A percentile compares a stretch with the other conserved stretches of the same genome.
These are phyloP conservation scores for Leccinum arenicola DNA, from an alignment of 768 basidiomycete genomes.

Conservation along the genomic window DNA sequence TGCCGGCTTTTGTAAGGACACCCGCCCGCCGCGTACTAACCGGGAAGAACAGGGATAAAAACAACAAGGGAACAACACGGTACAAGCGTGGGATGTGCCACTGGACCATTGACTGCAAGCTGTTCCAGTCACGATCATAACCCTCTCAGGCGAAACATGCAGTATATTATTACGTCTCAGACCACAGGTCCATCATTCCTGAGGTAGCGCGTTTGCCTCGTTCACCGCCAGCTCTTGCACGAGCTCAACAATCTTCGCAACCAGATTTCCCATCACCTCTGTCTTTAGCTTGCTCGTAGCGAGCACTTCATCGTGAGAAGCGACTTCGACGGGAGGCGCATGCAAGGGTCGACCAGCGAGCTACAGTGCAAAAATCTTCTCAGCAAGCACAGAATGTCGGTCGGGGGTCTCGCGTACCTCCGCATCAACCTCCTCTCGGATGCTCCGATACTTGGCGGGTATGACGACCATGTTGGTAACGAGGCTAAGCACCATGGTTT, in stretches of 20 bases:
- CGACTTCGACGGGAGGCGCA: constrained; percentile 41
- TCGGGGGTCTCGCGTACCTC: constrained; percentile 48
- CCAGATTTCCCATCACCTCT: constrained; percentile 67
- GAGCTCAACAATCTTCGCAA: constrained; percentile 58
- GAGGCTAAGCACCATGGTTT: constrained; percentile 76
- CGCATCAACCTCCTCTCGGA: constrained; percentile 71
- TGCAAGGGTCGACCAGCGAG: constrained; percentile 55
- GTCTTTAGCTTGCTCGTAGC: constrained; percentile 62
- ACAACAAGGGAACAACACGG: constrained; percentile 15
- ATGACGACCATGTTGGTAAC: constrained; percentile 86
- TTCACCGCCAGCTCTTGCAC: constrained; percentile 20
- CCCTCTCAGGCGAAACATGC: too few relatives aligned
- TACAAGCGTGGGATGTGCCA: constrained; percentile 23
- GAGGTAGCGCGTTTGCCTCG: constrained; percentile 1
- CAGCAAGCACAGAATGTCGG: neutral
- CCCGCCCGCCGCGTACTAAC: constrained; percentile 21
- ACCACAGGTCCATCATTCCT: too few relatives aligned
- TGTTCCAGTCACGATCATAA: too few relatives aligned
- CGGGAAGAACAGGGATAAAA: constrained; percentile 13
- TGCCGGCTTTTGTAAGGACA: constrained; percentile 20
- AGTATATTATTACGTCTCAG: constrained; percentile 2
- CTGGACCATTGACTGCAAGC: neutral
- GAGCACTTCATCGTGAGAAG: constrained; percentile 82
- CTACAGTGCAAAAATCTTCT: constrained; percentile 33
- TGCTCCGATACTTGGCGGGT: constrained; percentile 60